Percentiles rank a stretch among this genome's conserved stretches.
phyloP scores from a whole-genome alignment of 148 eudicot species.

The Agrostemma githago region DNA sequence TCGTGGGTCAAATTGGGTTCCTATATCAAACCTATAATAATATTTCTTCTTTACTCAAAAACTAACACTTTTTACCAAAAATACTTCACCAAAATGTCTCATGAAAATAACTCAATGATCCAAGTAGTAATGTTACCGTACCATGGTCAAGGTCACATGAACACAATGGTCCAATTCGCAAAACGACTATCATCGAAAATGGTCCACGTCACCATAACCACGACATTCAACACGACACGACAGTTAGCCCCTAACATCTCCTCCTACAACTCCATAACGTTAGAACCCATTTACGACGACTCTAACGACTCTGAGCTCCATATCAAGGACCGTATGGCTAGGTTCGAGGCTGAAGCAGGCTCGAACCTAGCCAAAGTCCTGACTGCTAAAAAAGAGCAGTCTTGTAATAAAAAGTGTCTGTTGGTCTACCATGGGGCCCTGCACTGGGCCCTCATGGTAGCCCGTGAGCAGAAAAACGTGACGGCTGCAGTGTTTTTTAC shows the following conservation, averaged over 20 bases:
- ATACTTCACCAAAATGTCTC: neutral
- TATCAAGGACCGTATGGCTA: neutral
- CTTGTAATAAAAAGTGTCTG: constrained; percentile 29
- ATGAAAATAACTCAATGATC: neutral
- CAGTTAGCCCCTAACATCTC: constrained; percentile 8
- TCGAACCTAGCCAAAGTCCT: constrained; percentile 16
- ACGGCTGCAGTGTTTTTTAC: constrained; percentile 38
- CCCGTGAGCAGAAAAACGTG: constrained; percentile 33
- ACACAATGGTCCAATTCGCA: constrained; percentile 53
- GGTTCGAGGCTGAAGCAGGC: constrained; percentile 5
- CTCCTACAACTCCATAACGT: constrained; percentile 26
- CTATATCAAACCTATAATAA: neutral
- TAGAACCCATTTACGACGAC: constrained; percentile 38
- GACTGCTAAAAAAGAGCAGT: constrained; percentile 22
- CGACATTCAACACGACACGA: constrained; percentile 21
- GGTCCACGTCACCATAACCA: constrained; percentile 36
- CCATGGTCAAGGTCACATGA: constrained; percentile 50
- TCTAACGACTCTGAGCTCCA: constrained; percentile 6
- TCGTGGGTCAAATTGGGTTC: neutral
- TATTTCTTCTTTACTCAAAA: too few species aligned
- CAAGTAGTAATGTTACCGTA: constrained; percentile 10
- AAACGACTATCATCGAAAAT: constrained; percentile 33
- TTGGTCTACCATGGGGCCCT: constrained; percentile 36
- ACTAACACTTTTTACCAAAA: too few species aligned
- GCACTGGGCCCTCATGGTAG: constrained; percentile 44